A percentile compares a stretch with the other conserved stretches of the same genome.
Conservation (phyloP, 2,329 filamentous ascomycete genomes). For the Aspergillus fischeri region DNA sequence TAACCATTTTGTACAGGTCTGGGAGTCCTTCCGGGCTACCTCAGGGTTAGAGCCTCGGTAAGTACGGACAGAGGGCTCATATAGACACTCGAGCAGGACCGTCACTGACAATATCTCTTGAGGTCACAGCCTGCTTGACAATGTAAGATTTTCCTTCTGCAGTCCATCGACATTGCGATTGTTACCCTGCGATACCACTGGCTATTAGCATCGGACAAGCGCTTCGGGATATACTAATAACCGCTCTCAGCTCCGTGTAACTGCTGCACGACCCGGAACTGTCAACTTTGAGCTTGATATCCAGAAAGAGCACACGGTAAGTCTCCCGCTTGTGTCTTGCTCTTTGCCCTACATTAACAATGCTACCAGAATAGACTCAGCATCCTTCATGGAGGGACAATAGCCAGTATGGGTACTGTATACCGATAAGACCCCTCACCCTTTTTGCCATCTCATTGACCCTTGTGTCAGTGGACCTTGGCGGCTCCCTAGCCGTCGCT, state of each 20-base stretch:
- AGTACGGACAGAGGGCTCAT: slow-evolving; percentile 12
- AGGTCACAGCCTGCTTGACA: slow-evolving; percentile 32
- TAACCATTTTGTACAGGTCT: slow-evolving; percentile 55
- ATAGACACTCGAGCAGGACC: neutral
- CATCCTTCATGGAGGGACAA: slow-evolving; percentile 64
- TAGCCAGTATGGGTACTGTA: slow-evolving; percentile 54
- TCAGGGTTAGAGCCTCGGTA: slow-evolving; percentile 89
- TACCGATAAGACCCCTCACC: neutral
- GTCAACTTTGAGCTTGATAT: slow-evolving; percentile 65
- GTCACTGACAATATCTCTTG: slow-evolving; percentile 6
- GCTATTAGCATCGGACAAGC: neutral
- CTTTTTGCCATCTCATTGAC: neutral
- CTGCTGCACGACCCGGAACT: slow-evolving; percentile 55
- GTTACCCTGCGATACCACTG: neutral
- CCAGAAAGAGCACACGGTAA: slow-evolving; percentile 61
- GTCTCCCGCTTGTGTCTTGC: slow-evolving; percentile 8
- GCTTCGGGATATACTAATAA: slow-evolving; percentile 6
- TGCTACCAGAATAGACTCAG: slow-evolving; percentile 55
- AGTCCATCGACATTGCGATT: neutral
- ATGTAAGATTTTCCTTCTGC: slow-evolving; percentile 29
- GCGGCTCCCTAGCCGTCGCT: slow-evolving; percentile 62
- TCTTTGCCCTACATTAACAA: slow-evolving; percentile 2
- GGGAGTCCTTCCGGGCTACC: slow-evolving; percentile 78
- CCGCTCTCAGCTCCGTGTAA: slow-evolving; percentile 53
- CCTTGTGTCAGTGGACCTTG: slow-evolving; percentile 53